These are phyloP conservation scores for Xylaria acuta DNA, from an alignment of 495 filamentous ascomycete species.

Conservation along the genomic window DNA sequence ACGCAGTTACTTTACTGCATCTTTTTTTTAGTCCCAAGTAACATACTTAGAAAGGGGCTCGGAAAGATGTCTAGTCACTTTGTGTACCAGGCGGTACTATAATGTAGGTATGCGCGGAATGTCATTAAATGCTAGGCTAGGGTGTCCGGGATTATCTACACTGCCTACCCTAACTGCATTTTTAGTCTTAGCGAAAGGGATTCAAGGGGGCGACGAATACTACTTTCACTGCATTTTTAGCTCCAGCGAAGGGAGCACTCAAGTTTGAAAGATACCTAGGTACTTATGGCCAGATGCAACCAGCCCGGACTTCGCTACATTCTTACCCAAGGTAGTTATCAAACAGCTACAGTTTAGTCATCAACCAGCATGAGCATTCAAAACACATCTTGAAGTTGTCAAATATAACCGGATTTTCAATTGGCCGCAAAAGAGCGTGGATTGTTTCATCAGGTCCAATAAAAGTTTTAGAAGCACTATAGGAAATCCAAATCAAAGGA, in stretches of 20 bases:
- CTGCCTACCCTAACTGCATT: too few species aligned
- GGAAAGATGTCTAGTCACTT: too few species aligned
- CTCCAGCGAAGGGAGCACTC: not conserved
- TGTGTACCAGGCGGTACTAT: too few species aligned
- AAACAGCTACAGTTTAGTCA: too few species aligned
- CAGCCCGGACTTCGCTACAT: not conserved
- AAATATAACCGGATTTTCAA: not conserved
- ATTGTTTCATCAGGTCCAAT: conserved; percentile 33
- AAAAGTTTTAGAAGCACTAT: conserved; percentile 28
- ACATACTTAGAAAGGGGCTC: too few species aligned
- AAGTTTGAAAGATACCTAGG: not conserved
- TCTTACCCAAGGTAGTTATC: not conserved
- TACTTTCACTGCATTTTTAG: not conserved
- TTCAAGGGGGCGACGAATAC: too few species aligned
- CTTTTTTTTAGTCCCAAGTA: too few species aligned
- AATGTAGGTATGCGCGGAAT: too few species aligned
- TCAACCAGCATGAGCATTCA: not conserved
- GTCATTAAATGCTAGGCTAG: too few species aligned
- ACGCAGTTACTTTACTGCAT: too few species aligned
- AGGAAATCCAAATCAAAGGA: conserved; percentile 33
- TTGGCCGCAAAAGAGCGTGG: conserved; percentile 35
- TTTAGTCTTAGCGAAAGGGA: too few species aligned
- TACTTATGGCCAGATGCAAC: not conserved
- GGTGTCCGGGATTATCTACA: too few species aligned
- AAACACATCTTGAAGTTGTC: not conserved